Conservation (phyloP, 2,329 filamentous ascomycete genomes). For the Elsinoe arachidis region DNA sequence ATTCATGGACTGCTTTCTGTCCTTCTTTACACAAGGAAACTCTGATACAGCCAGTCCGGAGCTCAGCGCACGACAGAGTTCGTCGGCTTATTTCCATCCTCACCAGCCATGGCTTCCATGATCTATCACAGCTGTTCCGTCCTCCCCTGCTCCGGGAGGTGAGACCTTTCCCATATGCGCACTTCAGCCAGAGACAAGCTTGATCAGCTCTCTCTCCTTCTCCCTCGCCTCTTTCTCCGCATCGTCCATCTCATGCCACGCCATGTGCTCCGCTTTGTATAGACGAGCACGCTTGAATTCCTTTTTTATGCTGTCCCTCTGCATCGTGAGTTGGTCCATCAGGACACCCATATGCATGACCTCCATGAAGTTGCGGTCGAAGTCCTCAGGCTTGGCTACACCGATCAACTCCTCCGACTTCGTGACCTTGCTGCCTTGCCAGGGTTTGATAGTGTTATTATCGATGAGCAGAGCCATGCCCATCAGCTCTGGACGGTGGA, state of each 20-base stretch:
- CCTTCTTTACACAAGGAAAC: too few species aligned
- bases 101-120: too few species aligned
- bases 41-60: too few species aligned
- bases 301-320: neutral
- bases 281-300: neutral
- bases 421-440: neutral
- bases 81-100: too few species aligned
- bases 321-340: neutral
- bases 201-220: slow-evolving; percentile 4
- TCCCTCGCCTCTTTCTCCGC: neutral
- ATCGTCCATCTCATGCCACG: neutral
- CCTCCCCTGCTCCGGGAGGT: too few species aligned
- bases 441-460: neutral
- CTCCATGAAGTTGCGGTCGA: neutral
- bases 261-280: slow-evolving; percentile 2
- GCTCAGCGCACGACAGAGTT: too few species aligned
- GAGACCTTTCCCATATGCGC: too few species aligned
- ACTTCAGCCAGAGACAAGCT: neutral
- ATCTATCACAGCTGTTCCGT: too few species aligned
- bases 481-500: slow-evolving; percentile 5
- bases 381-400: neutral
- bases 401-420: neutral
- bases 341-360: slow-evolving; percentile 2
- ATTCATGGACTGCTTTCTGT: too few species aligned
- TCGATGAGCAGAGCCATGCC: neutral